Percentiles rank a stretch among this genome's conserved stretches.
Evolutionary conservation across 2,329 filamentous ascomycete genomes (phyloP).

Genomic region (Beauveria pseudobassiana): DNA sequence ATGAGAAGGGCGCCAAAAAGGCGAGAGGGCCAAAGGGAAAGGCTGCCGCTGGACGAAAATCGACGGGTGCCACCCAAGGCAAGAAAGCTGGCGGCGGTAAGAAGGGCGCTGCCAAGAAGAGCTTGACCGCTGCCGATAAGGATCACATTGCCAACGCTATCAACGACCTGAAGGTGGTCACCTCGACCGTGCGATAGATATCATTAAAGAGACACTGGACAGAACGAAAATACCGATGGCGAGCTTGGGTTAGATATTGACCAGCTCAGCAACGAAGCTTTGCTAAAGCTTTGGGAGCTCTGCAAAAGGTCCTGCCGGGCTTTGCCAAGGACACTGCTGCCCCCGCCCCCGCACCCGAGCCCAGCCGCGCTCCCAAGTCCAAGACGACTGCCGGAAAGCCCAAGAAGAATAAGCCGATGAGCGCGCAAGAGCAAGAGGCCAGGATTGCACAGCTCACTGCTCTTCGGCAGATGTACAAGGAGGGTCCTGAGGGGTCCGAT

Average conservation of each 20-base stretch:
- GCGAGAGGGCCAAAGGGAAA: conserved; percentile 51
- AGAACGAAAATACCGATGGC: conserved; percentile 54
- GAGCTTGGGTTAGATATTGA: conserved; percentile 56
- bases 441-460: conserved; percentile 54
- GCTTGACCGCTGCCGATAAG: conserved; percentile 74
- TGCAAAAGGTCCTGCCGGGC: conserved; percentile 35
- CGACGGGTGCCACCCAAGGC: conserved; percentile 27
- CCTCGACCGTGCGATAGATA: conserved; percentile 73
- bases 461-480: conserved; percentile 38
- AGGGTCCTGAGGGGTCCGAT: conserved; percentile 25
- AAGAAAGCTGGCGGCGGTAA: conserved; percentile 34
- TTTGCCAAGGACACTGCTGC: conserved; percentile 29
- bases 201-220: conserved; percentile 83
- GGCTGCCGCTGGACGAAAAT: conserved; percentile 35
- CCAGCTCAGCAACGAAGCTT: conserved; percentile 46
- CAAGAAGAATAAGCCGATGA: conserved; percentile 72
- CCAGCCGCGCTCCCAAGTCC: conserved; percentile 20
- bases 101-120: conserved; percentile 38
- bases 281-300: conserved; percentile 43
- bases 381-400: conserved; percentile 40
- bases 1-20: conserved; percentile 53
- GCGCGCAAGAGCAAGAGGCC: conserved; percentile 59
- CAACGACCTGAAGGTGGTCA: conserved; percentile 71
- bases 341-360: conserved; percentile 23
- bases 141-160: conserved; percentile 84